These are phyloP conservation scores for Kalmusia sp. DNA, from an alignment of 2,329 filamentous ascomycete species.

Conservation along the genomic window DNA sequence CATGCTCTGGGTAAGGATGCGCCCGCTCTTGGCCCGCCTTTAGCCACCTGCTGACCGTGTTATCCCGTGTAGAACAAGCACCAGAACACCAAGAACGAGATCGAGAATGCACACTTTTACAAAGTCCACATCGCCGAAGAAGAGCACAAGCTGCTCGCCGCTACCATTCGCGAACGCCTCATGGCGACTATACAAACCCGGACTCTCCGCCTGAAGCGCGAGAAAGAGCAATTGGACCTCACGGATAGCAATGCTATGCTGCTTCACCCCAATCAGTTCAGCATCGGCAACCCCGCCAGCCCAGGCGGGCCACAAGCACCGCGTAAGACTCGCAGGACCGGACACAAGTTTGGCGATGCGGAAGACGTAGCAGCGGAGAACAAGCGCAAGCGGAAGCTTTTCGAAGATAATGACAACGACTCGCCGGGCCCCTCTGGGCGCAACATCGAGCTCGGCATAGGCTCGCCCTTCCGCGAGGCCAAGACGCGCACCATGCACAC, in stretches of 20 bases:
- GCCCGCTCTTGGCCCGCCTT: not conserved
- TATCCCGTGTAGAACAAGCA: slow-evolving; percentile 60
- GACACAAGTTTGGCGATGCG: slow-evolving; percentile 61
- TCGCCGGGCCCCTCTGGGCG: slow-evolving; percentile 62
- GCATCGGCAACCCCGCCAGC: slow-evolving; percentile 68
- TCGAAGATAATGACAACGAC: slow-evolving; percentile 63
- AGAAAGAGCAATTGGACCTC: slow-evolving; percentile 72
- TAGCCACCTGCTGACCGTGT: slow-evolving; percentile 19
- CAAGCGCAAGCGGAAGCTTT: slow-evolving; percentile 65
- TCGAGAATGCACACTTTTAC: slow-evolving; percentile 64
- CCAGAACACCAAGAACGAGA: slow-evolving; percentile 61
- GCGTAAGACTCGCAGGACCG: slow-evolving; percentile 68
- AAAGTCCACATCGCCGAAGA: slow-evolving; percentile 68
- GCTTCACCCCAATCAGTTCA: slow-evolving; percentile 71
- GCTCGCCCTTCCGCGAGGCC: slow-evolving; percentile 60
- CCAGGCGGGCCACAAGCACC: slow-evolving; percentile 67
- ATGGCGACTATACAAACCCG: slow-evolving; percentile 65
- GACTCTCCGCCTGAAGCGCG: slow-evolving; percentile 64
- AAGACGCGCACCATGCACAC: slow-evolving; percentile 59
- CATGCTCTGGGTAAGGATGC: slow-evolving; percentile 73
- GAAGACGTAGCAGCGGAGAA: slow-evolving; percentile 58
- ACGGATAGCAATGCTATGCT: slow-evolving; percentile 71
- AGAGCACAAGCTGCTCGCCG: slow-evolving; percentile 65
- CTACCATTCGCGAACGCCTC: slow-evolving; percentile 67
- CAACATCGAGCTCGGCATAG: slow-evolving; percentile 55